Evolutionary conservation across 306 rosid genomes (phyloP), one percentile per base, ranked within the genome.

Genomic region (Lotus japonicus): DNA sequence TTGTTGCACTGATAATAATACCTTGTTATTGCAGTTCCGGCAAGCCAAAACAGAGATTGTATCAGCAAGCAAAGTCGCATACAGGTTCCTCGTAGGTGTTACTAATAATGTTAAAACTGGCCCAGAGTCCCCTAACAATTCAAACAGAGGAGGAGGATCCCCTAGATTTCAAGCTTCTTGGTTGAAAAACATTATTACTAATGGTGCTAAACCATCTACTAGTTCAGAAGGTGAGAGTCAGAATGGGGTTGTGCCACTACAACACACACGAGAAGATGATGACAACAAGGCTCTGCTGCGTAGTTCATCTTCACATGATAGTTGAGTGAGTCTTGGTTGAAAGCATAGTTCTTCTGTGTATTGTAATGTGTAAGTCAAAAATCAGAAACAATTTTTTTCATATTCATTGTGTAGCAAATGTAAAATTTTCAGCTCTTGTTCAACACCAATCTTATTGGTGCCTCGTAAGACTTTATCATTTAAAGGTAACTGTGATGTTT

Each of bases 41-140:
- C 97, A 95, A 84, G 99, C 99, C 6, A 95, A 88, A 80, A 87
- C 97, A 14, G 95, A 95, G 88, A 88, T 95, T 49, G 83, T 90
- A 43, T 58, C 95, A 0, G 99, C 97, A 1, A 91, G 99, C 90
- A 95, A 87, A 83, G 97, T 95, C 65, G 99, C 99, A 10, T 95
- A 90, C 70, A 83, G 92, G 57, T 95, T 91, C 80, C 82, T 95
- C 23, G 11, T 71, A 10, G 97, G 97, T 13, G 95, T 88, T 53
- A 78, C 96, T 5, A 90, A 73, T 66, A 92, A 88, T 44, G 79
- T 79, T 50, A 77, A 50, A 41, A 43, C 71, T 64, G 66, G 87
- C 35, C 68, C 89, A 0, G 96, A 87, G 50, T 61, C 95, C 58
- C 78, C 91, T 9, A 81, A 81, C 77, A 84, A 85, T 80, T 81